Percentiles rank a stretch among this genome's conserved stretches.
These are phyloP conservation scores for Fusarium tanahbumbuense DNA, from an alignment of 2,329 filamentous ascomycete genomes.

Conservation along the genomic window DNA sequence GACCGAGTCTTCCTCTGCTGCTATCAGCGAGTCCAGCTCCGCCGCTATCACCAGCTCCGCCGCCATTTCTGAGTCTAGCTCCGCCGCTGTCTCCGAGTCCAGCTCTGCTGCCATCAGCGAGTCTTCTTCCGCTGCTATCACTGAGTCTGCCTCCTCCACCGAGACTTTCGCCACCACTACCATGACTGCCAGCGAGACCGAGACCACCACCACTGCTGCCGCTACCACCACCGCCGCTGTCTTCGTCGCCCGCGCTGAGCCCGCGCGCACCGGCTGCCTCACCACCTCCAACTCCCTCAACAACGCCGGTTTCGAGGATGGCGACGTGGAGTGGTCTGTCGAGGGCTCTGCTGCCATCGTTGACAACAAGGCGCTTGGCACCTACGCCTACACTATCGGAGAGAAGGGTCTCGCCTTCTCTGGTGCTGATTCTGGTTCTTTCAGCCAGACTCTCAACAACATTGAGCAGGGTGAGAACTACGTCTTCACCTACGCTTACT, in stretches of 20 bases:
- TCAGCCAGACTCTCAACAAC: constrained; percentile 1
- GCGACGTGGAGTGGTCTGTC: background rate
- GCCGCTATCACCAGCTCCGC: background rate
- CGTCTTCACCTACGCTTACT: constrained; percentile 14
- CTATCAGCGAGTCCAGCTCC: background rate
- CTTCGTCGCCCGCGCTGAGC: background rate
- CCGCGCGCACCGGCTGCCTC: background rate
- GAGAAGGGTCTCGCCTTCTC: background rate
- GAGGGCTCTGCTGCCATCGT: background rate
- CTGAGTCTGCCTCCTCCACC: background rate
- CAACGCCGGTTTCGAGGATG: constrained; percentile 18
- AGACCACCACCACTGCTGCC: background rate
- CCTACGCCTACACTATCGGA: background rate
- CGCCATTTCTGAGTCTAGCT: too few species aligned
- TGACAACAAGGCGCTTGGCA: background rate
- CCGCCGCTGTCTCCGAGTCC: background rate
- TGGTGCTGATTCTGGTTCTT: background rate
- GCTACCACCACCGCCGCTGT: background rate
- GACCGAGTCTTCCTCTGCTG: background rate
- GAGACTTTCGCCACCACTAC: background rate
- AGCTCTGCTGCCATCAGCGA: background rate
- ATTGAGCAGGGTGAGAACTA: background rate
- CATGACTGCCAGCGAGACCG: background rate
- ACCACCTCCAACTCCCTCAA: background rate
- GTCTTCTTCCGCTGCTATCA: background rate